Base-by-base conservation (phyloP, 164 flowering plant species). In the Tetracentron sinense region DNA sequence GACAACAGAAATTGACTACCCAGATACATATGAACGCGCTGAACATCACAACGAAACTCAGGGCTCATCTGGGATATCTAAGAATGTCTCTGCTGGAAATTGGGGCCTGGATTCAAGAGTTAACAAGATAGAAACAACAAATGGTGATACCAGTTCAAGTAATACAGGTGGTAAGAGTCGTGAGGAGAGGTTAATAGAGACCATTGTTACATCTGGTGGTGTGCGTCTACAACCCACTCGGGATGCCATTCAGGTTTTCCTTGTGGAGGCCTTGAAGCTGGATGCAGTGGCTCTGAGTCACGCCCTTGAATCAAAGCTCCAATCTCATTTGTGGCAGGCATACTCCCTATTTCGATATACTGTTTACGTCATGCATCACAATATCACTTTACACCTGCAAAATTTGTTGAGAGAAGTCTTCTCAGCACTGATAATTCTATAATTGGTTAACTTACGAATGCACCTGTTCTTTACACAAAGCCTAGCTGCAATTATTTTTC, bases 171-270 rank as follows among this genome's bases (percentile, higher is more conserved):
- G 66, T 30, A 91, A 86, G 74, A 84, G 87, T 47, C 88, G 83
- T 25, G 99, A 95, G 74, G 97, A 91, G 69, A 84, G 80, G 73
- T 75, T 95, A 61, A 65, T 95, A 75, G 97, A 89, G 70, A 89
- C 96, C 27, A 82, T 95, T 74, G 97, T 86, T 38, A 85, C 92
- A 38, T 74, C 97, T 70, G 94, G 97, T 38, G 99, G 99, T 69
- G 96, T 95, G 19, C 92, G 97, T 52, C 71, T 95, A 51, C 97
- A 92, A 64, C 99, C 99, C 29, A 88, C 97, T 61, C 90, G 97
- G 22, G 99, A 95, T 82, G 90, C 90, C 54, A 73, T 95, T 65
- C 96, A 92, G 55, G 76, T 72, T 63, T 95, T 95, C 72, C 84
- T 92, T 54, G 73, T 54, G 35, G 96, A 92, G 78, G 97, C 97